A percentile compares a stretch with the other conserved stretches of the same genome.
These are phyloP conservation scores for Ormosia semicastrata DNA, from an alignment of 306 rosid genomes.

Conservation along the genomic window DNA sequence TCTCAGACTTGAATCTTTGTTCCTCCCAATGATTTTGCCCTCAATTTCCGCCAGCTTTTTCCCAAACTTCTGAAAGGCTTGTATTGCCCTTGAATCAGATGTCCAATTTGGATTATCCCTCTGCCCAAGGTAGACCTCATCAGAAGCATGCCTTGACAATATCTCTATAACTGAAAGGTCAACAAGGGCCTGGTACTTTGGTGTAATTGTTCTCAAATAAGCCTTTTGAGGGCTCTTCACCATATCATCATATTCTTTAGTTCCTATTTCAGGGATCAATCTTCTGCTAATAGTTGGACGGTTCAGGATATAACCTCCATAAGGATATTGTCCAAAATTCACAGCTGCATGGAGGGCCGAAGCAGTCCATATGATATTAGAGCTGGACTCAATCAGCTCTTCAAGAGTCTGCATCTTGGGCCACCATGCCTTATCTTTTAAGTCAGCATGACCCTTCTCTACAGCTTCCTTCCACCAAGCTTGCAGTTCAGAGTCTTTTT, in stretches of 20 bases:
- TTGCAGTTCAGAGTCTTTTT: constrained; percentile 50
- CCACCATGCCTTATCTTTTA: constrained; percentile 55
- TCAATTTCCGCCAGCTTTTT: constrained; percentile 24
- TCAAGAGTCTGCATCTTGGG: constrained; percentile 43
- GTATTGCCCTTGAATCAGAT: not conserved
- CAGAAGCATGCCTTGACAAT: constrained; percentile 59
- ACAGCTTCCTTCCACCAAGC: constrained; percentile 67
- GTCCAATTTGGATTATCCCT: constrained; percentile 39
- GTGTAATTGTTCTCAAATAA: constrained; percentile 54
- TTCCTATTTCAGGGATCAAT: constrained; percentile 48
- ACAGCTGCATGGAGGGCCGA: constrained; percentile 69
- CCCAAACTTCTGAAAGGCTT: constrained; percentile 26
- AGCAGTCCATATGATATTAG: constrained; percentile 57
- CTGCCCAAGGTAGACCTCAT: constrained; percentile 55
- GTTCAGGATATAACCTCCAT: constrained; percentile 63
- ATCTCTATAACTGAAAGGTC: constrained; percentile 61
- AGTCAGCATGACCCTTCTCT: constrained; percentile 53
- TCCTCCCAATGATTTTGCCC: not conserved
- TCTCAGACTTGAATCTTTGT: not conserved
- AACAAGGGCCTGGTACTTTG: constrained; percentile 35
- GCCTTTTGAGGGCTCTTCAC: constrained; percentile 35
- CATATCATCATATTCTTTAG: constrained; percentile 46
- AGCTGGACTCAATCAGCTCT: constrained; percentile 37
- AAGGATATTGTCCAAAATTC: constrained; percentile 63
- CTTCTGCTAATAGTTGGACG: constrained; percentile 57